Evolutionary conservation across 1,139 yeast genomes (phyloP), one percentile per base, ranked within the genome.

Genomic region (Chernovozyma aurita): DNA sequence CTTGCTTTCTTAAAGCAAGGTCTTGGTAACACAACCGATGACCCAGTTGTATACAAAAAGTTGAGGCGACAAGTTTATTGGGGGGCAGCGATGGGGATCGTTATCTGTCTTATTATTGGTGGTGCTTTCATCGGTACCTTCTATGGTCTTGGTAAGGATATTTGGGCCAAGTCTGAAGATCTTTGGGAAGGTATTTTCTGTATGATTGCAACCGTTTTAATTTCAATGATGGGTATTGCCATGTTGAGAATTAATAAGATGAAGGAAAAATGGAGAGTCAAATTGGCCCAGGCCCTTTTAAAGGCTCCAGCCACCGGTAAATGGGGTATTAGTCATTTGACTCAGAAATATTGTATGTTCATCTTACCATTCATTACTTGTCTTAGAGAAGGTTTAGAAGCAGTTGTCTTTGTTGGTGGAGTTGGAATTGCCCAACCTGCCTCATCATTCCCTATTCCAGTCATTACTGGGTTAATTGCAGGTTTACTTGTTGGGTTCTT

Each of bases 171-270:
- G 31, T 79, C 95, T 34, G 97, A 90, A 59, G 96, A 90, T 56
- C 73, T 88, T 42, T 90, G 95, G 86, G 97, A 90, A 66, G 97
- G 96, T 55, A 73, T 83, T 25, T 79, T 90, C 53, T 83, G 88
- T 56, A 65, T 88, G 24, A 73, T 90, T 49, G 97, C 97, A 1
- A 76, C 94, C 0, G 68, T 85, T 18, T 76, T 90, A 57, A 90
- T 90, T 44, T 79, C 96, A 3, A 51, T 80, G 33, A 88, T 90
- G 97, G 97, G 97, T 36, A 65, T 90, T 49, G 94, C 95, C 53
- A 85, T 90, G 83, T 73, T 90, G 51, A 76, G 96, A 57, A 74
- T 90, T 55, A 87, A 90, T 60, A 90, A 88, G 65, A 75, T 90
- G 80, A 81, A 85, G 60, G 92, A 80, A 50, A 90, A 88, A 63